Evolutionary conservation across 192 early-diverging fungal genomes (phyloP).

Genomic region (Entomortierella chlamydospora): DNA sequence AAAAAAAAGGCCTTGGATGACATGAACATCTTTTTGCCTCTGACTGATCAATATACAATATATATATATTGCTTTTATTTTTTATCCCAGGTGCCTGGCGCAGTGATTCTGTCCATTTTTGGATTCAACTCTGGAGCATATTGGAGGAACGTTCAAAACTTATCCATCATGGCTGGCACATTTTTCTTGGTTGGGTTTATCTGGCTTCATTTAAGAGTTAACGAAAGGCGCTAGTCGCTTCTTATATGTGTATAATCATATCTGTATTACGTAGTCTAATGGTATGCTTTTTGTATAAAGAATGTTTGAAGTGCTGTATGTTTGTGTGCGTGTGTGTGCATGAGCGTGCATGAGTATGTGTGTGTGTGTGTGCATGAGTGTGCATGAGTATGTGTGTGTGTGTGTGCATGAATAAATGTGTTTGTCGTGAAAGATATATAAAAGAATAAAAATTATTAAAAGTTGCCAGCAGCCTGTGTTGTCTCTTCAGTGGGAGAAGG

Average conservation of each 20-base stretch:
- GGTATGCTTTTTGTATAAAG: neutral
- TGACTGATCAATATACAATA: too few relatives aligned
- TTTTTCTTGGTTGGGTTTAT: conserved; percentile 79
- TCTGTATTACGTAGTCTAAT: neutral
- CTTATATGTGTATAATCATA: neutral
- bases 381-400: neutral
- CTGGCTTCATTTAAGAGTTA: conserved; percentile 85
- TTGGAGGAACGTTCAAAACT: conserved; percentile 80
- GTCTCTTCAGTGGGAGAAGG: conserved; percentile 44
- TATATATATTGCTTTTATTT: too few relatives aligned
- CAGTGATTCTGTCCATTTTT: conserved; percentile 88
- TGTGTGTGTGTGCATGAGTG: neutral
- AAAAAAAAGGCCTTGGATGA: too few relatives aligned
- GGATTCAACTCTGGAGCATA: conserved; percentile 86
- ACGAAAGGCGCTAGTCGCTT: conserved; percentile 76
- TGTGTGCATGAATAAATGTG: too few relatives aligned
- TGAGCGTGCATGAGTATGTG: neutral
- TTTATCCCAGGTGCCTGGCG: conserved; percentile 76
- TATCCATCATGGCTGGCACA: conserved; percentile 66
- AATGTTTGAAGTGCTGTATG: too few relatives aligned
- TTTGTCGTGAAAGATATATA: too few relatives aligned
- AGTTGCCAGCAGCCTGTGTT: conserved; percentile 6
- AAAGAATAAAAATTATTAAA: conserved; percentile 26
- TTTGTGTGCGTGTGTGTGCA: too few relatives aligned
- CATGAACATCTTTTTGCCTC: neutral